Evolutionary conservation across 768 basidiomycete species (phyloP).

Genomic region (Arthromyces matolae): DNA sequence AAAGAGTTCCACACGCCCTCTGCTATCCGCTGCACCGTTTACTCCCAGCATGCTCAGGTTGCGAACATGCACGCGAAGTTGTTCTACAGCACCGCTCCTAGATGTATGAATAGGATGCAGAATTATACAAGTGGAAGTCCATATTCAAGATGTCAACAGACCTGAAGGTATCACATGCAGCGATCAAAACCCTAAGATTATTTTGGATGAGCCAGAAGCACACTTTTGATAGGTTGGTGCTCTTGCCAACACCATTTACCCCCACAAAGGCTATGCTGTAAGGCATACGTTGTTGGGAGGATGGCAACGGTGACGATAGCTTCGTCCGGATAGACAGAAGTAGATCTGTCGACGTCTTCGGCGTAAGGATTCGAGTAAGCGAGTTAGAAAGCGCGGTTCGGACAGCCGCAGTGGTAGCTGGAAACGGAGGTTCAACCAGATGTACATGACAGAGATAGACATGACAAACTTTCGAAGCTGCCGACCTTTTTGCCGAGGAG

Average conservation of each 20-base stretch:
- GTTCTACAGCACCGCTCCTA: constrained; percentile 96
- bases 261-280: constrained; percentile 97
- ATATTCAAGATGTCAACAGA: constrained; percentile 35
- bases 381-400: constrained; percentile 78
- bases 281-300: constrained; percentile 75
- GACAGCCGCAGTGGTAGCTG: constrained; percentile 84
- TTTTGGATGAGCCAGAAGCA: constrained; percentile 99
- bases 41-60: constrained; percentile 84
- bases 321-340: constrained; percentile 91
- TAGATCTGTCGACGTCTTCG: constrained; percentile 96
- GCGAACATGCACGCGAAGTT: constrained; percentile 92
- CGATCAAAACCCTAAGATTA: constrained; percentile 87
- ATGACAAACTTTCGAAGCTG: constrained; percentile 74
- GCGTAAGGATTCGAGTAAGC: constrained; percentile 90
- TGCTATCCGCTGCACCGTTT: constrained; percentile 64
- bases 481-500: constrained; percentile 90
- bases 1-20: constrained; percentile 84
- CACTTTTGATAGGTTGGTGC: constrained; percentile 96
- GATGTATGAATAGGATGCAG: no score
- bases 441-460: constrained; percentile 6
- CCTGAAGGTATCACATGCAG: constrained; percentile 98
- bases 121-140: no score
- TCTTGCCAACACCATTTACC: constrained; percentile 98
- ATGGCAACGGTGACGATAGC: constrained; percentile 65
- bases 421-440: constrained; percentile 11